Evolutionary conservation across 441 rosid genomes (phyloP).

Genomic region (Gossypium trilobum): DNA sequence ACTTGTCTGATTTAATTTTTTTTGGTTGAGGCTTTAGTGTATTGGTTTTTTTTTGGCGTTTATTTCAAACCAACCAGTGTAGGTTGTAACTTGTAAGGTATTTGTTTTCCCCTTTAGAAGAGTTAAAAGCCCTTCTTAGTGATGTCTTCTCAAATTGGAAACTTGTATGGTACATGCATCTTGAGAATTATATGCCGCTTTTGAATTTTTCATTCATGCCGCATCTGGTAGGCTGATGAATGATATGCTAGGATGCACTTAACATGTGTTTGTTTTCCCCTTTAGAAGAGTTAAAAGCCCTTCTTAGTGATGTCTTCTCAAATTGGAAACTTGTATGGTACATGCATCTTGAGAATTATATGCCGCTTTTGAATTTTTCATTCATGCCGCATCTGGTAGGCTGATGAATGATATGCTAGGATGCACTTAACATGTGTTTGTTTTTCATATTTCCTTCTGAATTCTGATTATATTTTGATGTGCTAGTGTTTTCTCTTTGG

Average conservation of each 20-base stretch:
- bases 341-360: background rate
- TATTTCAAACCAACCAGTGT: background rate
- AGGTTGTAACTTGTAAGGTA: slow-evolving; percentile 1
- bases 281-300: background rate
- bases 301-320: slow-evolving; percentile 7
- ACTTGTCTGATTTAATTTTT: slow-evolving; percentile 16
- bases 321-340: background rate
- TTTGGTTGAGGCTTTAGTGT: background rate
- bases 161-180: background rate
- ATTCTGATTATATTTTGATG: slow-evolving; percentile 10
- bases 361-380: background rate
- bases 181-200: background rate
- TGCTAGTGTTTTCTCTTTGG: slow-evolving; percentile 1
- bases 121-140: slow-evolving; percentile 1
- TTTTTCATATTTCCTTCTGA: background rate
- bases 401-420: background rate
- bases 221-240: background rate
- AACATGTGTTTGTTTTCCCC: background rate
- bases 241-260: background rate
- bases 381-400: background rate
- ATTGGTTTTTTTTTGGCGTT: slow-evolving; percentile 7
- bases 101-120: background rate
- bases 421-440: background rate
- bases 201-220: background rate
- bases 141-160: slow-evolving; percentile 7